These are phyloP conservation scores for Funneliformis mosseae DNA, from an alignment of 192 early-diverging fungal genomes.

Conservation along the genomic window DNA sequence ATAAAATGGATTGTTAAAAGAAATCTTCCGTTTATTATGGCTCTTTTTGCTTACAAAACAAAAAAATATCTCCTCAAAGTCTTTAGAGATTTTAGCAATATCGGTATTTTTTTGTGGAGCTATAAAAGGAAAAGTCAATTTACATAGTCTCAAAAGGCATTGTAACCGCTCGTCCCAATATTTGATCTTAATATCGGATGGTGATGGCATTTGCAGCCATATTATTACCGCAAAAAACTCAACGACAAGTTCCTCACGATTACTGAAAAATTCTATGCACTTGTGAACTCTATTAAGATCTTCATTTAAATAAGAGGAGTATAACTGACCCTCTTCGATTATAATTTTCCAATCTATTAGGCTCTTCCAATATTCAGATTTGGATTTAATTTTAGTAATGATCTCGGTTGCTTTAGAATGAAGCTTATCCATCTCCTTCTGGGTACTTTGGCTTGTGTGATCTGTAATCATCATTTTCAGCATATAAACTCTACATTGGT, in stretches of 20 bases:
- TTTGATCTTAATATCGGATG: not conserved
- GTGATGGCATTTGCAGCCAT: not conserved
- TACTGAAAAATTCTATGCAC: not conserved
- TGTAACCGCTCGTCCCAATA: not conserved
- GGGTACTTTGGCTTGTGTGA: not conserved
- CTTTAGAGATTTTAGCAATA: not conserved
- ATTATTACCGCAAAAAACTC: constrained; percentile 6
- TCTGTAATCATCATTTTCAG: not conserved
- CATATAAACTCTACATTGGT: not conserved
- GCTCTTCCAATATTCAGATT: not conserved
- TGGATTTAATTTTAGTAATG: not conserved
- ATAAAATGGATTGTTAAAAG: not conserved
- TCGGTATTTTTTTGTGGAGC: not conserved
- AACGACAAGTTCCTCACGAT: not conserved
- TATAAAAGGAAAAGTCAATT: not conserved
- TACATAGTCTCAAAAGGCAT: not conserved
- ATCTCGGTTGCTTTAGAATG: not conserved
- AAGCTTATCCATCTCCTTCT: not conserved
- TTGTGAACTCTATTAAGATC: not conserved
- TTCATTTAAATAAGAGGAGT: constrained; percentile 7
- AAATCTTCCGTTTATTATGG: not conserved
- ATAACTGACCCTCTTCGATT: not conserved
- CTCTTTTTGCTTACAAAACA: constrained; percentile 2
- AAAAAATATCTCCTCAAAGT: constrained; percentile 6
- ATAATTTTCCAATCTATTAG: not conserved